A percentile compares a stretch with the other conserved stretches of the same genome.
Evolutionary conservation across 2,329 filamentous ascomycete species (phyloP).

Genomic region (Orbilia quercus): DNA sequence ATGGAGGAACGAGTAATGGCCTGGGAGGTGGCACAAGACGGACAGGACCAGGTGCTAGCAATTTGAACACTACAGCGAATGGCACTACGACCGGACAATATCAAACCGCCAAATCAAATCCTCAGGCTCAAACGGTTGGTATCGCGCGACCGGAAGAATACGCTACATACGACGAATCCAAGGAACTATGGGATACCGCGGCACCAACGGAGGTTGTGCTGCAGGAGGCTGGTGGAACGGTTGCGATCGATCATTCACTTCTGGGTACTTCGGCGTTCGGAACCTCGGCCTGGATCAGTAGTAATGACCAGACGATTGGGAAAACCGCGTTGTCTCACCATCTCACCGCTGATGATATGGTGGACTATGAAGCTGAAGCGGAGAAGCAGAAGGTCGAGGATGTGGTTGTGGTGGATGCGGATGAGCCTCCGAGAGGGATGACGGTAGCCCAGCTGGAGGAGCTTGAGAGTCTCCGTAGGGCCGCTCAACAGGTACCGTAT

Average conservation of each 20-base stretch:
- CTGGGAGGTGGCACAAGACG: slow-evolving; percentile 5
- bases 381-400: not conserved
- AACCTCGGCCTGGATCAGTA: slow-evolving; percentile 54
- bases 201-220: slow-evolving; percentile 46
- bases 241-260: slow-evolving; percentile 23
- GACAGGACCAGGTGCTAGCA: not conserved
- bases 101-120: slow-evolving; percentile 26
- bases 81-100: slow-evolving; percentile 13
- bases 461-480: slow-evolving; percentile 33
- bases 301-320: slow-evolving; percentile 27
- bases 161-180: slow-evolving; percentile 40
- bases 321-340: slow-evolving; percentile 18
- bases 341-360: slow-evolving; percentile 43
- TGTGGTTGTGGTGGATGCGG: slow-evolving; percentile 19
- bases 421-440: slow-evolving; percentile 23
- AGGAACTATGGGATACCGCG: slow-evolving; percentile 48
- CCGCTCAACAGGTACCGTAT: slow-evolving; percentile 24
- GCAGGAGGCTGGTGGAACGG: slow-evolving; percentile 35
- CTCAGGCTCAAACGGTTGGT: slow-evolving; percentile 9
- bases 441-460: slow-evolving; percentile 40
- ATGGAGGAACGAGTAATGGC: not conserved
- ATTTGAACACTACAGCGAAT: slow-evolving; percentile 3
- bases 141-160: slow-evolving; percentile 51
- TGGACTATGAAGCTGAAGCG: slow-evolving; percentile 39
- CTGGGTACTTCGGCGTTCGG: slow-evolving; percentile 44